Base-by-base conservation (phyloP, 1,284 basidiomycete genomes). In the Rhizoctonia solani region DNA sequence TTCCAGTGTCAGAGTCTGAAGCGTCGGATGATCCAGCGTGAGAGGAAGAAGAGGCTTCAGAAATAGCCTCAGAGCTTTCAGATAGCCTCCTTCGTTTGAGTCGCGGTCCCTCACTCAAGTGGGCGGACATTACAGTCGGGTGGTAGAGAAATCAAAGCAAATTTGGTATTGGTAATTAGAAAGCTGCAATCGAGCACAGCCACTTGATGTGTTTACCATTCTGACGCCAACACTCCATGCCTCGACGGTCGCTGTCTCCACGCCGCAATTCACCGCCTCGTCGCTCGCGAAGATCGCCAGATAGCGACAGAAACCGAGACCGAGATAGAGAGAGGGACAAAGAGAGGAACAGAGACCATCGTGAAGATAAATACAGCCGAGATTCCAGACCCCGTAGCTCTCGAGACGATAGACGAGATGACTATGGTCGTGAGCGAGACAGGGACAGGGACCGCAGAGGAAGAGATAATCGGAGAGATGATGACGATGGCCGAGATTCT, bases 371-470 rank as follows among this genome's bases (percentile, higher is more conserved):
- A 29, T 50, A 63, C 47, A 27, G 30, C 37, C 59, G 59, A 3
- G 49, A 14, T 19, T 42, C 47, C 25, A 30, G 25, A 14, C 42
- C 52, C 9, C 42, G 50, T 9, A 44, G 52, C 19, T 30, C 46
- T 16, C 80, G 79, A 71, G 80, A 81, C 68, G 11, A 46, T 21
- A 6, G n/a, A 9, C 8, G 44, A 46, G n/a, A n/a, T n/a, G 44
- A 46, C 44, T 39, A 39, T 39, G 37, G 37, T 16, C 72, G 75
- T 21, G 76, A 78, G 52, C 74, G 73, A 39, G 79, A 82, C 70
- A 72, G 79, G 68, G 77, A 78, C 58, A 74, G 75, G 58, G 78
- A 78, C 54, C 76, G 74, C 69, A 73, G 77, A 29, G 79, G 81
- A 55, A 73, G 78, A 63, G 81, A 84, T 61, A 75, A 79, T 54